Evolutionary conservation across 148 eudicot species (phyloP).

Genomic region (Camellia granthamiana): DNA sequence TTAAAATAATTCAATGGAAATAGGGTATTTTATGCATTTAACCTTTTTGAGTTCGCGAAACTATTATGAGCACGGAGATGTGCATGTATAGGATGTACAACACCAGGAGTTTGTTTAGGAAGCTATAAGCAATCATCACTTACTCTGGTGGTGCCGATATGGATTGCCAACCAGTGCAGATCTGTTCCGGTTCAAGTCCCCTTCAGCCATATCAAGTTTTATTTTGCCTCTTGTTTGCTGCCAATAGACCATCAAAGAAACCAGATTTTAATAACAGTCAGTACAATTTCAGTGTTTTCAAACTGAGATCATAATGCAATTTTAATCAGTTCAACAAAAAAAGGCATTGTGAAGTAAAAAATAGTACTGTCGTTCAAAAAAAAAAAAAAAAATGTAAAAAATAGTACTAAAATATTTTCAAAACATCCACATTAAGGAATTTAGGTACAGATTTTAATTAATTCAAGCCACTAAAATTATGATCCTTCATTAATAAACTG

Average conservation of each 20-base stretch:
- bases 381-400: background rate
- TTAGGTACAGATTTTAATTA: too few species aligned
- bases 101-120: background rate
- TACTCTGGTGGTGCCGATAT: slow-evolving; percentile 26
- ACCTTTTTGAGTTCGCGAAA: slow-evolving; percentile 1
- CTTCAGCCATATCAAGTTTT: slow-evolving; percentile 49
- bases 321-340: background rate
- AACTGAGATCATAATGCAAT: background rate
- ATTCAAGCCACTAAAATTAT: background rate
- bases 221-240: slow-evolving; percentile 38
- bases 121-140: background rate
- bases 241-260: slow-evolving; percentile 23
- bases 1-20: background rate
- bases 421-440: too few species aligned
- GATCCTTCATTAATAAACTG: background rate
- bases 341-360: background rate
- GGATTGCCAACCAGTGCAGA: slow-evolving; percentile 36
- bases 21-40: background rate
- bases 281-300: background rate
- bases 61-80: background rate
- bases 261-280: background rate
- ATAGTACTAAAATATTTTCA: background rate
- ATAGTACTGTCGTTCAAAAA: too few species aligned
- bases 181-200: slow-evolving; percentile 44
- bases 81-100: background rate